Percentiles rank a stretch among this genome's conserved stretches.
Evolutionary conservation across 805 yeast species (phyloP).

Genomic region (Nakazawaea populi): DNA sequence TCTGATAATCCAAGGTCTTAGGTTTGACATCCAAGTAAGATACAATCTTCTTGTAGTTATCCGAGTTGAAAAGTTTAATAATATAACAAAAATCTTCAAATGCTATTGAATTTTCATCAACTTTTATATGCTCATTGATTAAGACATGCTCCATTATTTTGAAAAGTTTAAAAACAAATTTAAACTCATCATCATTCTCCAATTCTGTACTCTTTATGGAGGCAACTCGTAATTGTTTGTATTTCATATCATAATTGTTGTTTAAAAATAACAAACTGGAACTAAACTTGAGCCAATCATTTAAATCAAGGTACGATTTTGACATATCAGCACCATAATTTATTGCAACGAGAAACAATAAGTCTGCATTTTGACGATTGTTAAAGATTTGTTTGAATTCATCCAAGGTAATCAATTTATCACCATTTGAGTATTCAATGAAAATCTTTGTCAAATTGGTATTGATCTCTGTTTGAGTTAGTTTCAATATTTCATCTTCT

Average conservation of each 20-base stretch:
- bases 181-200: slow-evolving; percentile 33
- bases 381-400: slow-evolving; percentile 6
- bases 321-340: slow-evolving; percentile 56
- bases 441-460: slow-evolving; percentile 9
- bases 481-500: slow-evolving; percentile 9
- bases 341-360: slow-evolving; percentile 80
- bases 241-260: slow-evolving; percentile 26
- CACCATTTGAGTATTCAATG: slow-evolving; percentile 7
- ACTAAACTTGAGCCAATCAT: slow-evolving; percentile 74
- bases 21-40: slow-evolving; percentile 12
- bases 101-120: slow-evolving; percentile 11
- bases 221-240: slow-evolving; percentile 7
- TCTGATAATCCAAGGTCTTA: slow-evolving; percentile 11
- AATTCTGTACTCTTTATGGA: slow-evolving; percentile 11
- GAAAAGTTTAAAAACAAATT: slow-evolving; percentile 49
- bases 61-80: slow-evolving; percentile 3
- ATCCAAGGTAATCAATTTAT: slow-evolving; percentile 2
- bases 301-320: slow-evolving; percentile 33
- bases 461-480: slow-evolving; percentile 1
- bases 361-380: slow-evolving; percentile 31
- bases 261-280: slow-evolving; percentile 39
- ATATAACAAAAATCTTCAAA: slow-evolving; percentile 18
- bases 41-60: slow-evolving; percentile 10
- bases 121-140: slow-evolving; percentile 11
- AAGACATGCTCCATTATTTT: slow-evolving; percentile 35